Percentiles rank a stretch among this genome's conserved stretches.
These are phyloP conservation scores for Neurospora hispaniola DNA, from an alignment of 495 filamentous ascomycete species.

Conservation along the genomic window DNA sequence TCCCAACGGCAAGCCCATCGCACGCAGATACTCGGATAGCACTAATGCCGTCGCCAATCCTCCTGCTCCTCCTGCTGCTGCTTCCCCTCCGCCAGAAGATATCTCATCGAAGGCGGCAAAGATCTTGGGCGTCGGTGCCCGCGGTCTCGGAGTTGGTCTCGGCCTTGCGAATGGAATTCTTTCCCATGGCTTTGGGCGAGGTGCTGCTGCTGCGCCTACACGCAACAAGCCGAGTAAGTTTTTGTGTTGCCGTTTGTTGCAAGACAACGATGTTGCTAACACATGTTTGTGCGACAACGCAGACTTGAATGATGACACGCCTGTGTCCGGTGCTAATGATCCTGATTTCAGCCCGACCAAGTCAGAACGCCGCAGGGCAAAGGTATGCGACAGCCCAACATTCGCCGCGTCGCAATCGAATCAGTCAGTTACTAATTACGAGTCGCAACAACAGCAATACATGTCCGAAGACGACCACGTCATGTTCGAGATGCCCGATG, in stretches of 20 bases:
- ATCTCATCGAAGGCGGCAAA: slow-evolving; percentile 45
- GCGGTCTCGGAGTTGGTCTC: slow-evolving; percentile 2
- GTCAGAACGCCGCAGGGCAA: slow-evolving; percentile 32
- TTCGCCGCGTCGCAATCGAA: neutral
- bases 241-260: slow-evolving; percentile 8
- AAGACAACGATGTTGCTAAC: slow-evolving; percentile 10
- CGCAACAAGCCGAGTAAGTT: slow-evolving; percentile 26
- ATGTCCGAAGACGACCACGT: slow-evolving; percentile 32
- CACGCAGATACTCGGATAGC: slow-evolving; percentile 40
- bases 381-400: slow-evolving; percentile 22
- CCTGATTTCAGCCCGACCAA: slow-evolving; percentile 33
- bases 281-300: neutral
- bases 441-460: slow-evolving; percentile 23
- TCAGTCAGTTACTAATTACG: slow-evolving; percentile 17
- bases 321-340: slow-evolving; percentile 22
- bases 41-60: slow-evolving; percentile 30
- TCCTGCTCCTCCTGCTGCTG: neutral
- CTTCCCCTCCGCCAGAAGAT: slow-evolving; percentile 29
- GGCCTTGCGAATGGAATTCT: slow-evolving; percentile 12
- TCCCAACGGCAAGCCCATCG: slow-evolving; percentile 29
- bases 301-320: neutral
- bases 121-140: slow-evolving; percentile 34
- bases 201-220: slow-evolving; percentile 13
- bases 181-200: slow-evolving; percentile 7
- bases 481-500: slow-evolving; percentile 26